Conservation (phyloP, 164 flowering plant genomes). For the Platanus orientalis region DNA sequence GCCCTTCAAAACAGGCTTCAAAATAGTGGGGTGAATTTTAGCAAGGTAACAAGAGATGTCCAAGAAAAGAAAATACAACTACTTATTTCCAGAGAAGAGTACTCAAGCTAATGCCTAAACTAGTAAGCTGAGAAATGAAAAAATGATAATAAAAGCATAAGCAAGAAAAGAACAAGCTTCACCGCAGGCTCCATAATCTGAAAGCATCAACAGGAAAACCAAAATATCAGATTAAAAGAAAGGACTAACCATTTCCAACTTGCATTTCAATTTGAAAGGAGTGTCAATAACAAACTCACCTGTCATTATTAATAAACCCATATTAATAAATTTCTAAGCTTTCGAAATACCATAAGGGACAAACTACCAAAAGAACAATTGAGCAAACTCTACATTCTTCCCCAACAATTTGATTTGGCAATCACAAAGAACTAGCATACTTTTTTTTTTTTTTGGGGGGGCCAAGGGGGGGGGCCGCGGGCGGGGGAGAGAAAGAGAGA, state of each 20-base stretch:
- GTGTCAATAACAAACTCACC: slow-evolving; percentile 90
- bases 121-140: background rate
- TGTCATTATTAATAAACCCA: slow-evolving; percentile 26
- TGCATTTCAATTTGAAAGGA: slow-evolving; percentile 65
- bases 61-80: background rate
- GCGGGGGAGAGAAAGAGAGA: slow-evolving; percentile 13
- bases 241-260: slow-evolving; percentile 78
- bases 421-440: background rate
- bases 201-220: background rate
- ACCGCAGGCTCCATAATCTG: background rate
- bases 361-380: background rate
- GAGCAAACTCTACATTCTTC: background rate
- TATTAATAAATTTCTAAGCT: slow-evolving; percentile 2
- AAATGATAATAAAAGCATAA: background rate
- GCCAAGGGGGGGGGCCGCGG: no score
- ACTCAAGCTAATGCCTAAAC: no score
- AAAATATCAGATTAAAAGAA: background rate
- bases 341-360: background rate
- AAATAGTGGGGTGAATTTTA: no score
- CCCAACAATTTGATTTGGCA: no score
- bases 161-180: slow-evolving; percentile 3
- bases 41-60: no score
- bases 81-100: no score
- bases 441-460: no score
- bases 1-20: no score